Conservation (phyloP, 331 rosid species). For the Quercus tomentella region DNA sequence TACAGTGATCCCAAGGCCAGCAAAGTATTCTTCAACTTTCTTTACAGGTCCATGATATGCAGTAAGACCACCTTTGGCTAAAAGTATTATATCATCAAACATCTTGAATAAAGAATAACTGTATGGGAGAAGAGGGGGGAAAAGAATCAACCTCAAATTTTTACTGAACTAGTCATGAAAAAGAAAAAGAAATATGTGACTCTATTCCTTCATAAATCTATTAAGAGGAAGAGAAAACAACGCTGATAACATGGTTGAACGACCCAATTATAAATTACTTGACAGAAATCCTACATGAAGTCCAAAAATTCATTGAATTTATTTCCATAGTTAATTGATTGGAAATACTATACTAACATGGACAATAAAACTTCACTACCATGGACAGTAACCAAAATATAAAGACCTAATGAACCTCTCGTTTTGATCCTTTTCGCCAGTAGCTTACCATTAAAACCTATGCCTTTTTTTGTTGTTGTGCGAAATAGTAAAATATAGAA, state of each 20-base stretch:
- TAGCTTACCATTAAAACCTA: background rate
- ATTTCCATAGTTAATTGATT: too few species aligned
- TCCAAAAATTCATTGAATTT: too few species aligned
- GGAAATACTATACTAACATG: background rate
- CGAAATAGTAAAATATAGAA: background rate
- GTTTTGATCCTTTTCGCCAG: background rate
- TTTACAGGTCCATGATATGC: conserved; percentile 76
- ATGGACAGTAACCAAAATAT: background rate
- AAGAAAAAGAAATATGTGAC: background rate
- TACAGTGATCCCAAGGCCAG: conserved; percentile 57
- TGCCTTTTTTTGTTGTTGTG: background rate
- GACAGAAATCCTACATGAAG: too few species aligned
- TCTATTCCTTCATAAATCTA: background rate
- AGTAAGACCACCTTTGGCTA: conserved; percentile 78
- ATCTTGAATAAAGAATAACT: conserved; percentile 75
- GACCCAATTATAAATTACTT: too few species aligned
- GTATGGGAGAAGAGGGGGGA: conserved; percentile 18
- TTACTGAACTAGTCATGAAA: background rate
- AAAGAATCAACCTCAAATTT: background rate
- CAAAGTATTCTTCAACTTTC: conserved; percentile 74
- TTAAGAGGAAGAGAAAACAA: background rate
- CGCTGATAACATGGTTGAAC: too few species aligned
- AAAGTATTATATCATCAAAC: conserved; percentile 75
- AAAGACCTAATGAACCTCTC: background rate
- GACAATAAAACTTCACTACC: background rate